Base-by-base conservation (phyloP, 2,329 filamentous ascomycete genomes). In the Ascochyta pisi region DNA sequence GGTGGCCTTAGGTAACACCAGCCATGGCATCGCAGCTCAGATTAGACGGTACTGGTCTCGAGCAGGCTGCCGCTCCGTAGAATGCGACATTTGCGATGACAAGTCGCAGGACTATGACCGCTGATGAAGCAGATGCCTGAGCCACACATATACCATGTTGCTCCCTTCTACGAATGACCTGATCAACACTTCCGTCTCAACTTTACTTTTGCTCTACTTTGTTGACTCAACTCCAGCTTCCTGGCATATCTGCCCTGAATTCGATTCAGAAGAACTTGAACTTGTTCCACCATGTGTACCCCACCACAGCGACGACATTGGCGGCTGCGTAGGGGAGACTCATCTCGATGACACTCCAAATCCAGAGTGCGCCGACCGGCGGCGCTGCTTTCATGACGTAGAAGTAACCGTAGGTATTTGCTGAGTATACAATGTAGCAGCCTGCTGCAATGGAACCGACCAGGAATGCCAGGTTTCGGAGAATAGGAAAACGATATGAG, bases 281-380 rank as follows among this genome's bases (percentile, higher is more conserved):
- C 2, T 80, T 81, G 63, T 82, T 83, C 78, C 79, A 86, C 76
- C 78, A 82, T 5, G 82, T 74, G 74, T 82, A 87, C 1, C 68
- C 74, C 48, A 81, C 65, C 13, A 86, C 82, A n/a, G 78, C 73
- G 37, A 78, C 51, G 22, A 84, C 75, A 40, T 82, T 85, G n/a
- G 78, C 67, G 23, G 88, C 78, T 0, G 90, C 90, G 68, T 84
- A 87, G 0, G 81, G 69, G 37, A 96, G 79, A 51, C 91, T 84
- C 77, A 97, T 83, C 78, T 99, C 95, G 42, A 98, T 83, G 22
- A 98, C 88, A 29, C 89, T 87, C 92, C 94, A 98, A 4, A 98
- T 84, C 93, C 94, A 98, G 16, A 98, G 75, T 37, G 91, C 94
- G 0, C 92, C 95, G 13, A 97, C 75, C 5, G 92, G 88, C n/a